Evolutionary conservation across 2,329 filamentous ascomycete genomes (phyloP), one percentile per base, ranked within the genome.

Genomic region (Ascochyta rabiei): DNA sequence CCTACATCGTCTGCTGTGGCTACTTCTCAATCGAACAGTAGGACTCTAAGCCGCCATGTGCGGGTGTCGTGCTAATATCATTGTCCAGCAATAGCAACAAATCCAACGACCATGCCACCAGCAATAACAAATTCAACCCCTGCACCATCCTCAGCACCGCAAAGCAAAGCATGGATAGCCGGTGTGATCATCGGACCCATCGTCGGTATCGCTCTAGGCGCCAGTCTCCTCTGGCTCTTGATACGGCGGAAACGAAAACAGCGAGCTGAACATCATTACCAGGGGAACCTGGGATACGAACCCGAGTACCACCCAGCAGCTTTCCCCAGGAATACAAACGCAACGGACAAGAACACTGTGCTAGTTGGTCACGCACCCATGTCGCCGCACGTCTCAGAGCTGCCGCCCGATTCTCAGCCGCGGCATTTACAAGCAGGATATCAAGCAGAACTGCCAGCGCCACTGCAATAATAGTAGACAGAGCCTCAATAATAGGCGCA

Each of bases 171-270:
- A 16, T 60, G 61, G 56, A 61, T 61, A 24, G 31, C 57, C 8
- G 61, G 59, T 21, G 59, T 59, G 24, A 50, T 62, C 18, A 28
- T 59, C 5, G 59, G 56, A 13, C 49, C 61, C 2, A 10, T 62
- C 18, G 30, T 44, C 6, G 51, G 61, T 16, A 48, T 63, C 48
- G 48, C 54, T 7, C 34, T 63, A 13, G 61, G 54, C 19, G 56
- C 56, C 40, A 52, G 26, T 12, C 37, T 62, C 1, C 46, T 50
- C 39, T 63, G 61, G 61, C 49, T 57, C n/a, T 46, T 19, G 13
- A 31, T 61, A 4, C 28, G 12, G 12, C 28, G 37, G 43, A 26
- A 48, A 45, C 43, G 40, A 45, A 13, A 60, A 43, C 37, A 50
- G 44, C 18, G 43, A 50, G 30, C 43, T 31, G 26, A 39, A 42